Evolutionary conservation across 2,329 filamentous ascomycete species (phyloP), one percentile per base, ranked within the genome.

Genomic region (Aspergillus versicolor): DNA sequence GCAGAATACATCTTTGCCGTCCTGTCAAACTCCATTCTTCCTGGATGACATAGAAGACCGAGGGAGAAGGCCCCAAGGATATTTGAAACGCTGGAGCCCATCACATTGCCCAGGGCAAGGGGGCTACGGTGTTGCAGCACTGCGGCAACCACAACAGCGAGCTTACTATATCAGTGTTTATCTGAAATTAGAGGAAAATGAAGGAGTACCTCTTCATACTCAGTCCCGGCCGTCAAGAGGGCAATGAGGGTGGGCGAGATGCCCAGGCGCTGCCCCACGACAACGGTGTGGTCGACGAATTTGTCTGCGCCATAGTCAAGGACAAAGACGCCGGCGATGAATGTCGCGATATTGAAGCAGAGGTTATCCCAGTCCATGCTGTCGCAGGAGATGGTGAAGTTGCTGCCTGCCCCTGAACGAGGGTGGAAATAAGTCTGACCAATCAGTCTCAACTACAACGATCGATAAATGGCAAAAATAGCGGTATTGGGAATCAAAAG

Each of bases 51-150:
- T 3, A 83, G 63, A 1, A 84, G 70, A 5, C 80, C 81, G 1
- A 84, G 70, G 1, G 80, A 81, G 62, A 84, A 84, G 12, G 82
- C 82, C 15, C 81, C 82, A 2, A 83, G 73, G 50, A 83, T 81
- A 54, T 84, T 84, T 49, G 81, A 83, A 45, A 84, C 81, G 37
- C 75, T 72, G 17, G 80, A 81, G n/a, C 81, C 81, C 58, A 83
- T 65, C 48, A 84, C 73, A 58, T 84, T 84, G n/a, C 81, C 82
- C 0, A 83, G 63, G 9, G 81, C 81, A 7, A 84, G 69, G 1
- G 80, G 76, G 1, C 75, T 72, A 22, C 76, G 79, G 27, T 74
- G 68, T 52, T 78, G 79, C 3, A 75, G 70, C 32, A 83, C 70
- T 8, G 79, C 76, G 19, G 78, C 76, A 11, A 82, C 61, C 2